Evolutionary conservation across 352 stramenopile species (phyloP), one percentile per base, ranked within the genome.

Genomic region (Globisporangium lucens): DNA sequence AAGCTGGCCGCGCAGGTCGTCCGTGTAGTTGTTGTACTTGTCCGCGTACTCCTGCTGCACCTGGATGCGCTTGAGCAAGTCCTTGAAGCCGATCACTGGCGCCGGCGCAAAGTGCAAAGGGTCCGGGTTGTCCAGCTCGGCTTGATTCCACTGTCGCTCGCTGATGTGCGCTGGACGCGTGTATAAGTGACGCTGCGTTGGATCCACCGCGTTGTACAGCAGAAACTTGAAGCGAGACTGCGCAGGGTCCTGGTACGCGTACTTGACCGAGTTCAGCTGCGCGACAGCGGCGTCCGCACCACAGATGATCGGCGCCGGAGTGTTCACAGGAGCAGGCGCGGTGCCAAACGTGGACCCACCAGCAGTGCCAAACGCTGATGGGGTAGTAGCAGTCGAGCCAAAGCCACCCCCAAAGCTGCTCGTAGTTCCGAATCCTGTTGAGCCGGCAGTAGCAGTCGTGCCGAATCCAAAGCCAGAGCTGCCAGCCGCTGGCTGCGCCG

Each of bases 151-250:
- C 68, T 89, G 68, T 15, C 85, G 84, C 67, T 96, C 89, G 63
- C 89, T 94, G 57, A 96, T 91, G 69, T 93, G 75, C 33, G 82
- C 65, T n/a, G 89, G 89, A 24, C 87, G 83, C 27, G 76, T 76
- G 66, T 96, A 96, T 65, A 96, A 60, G 51, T 94, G 87, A 4
- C 87, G 76, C 65, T 93, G 85, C 41, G 83, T 89, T 29, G 89
- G 87, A 62, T 96, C 89, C 3, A 96, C 87, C 20, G 85, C 87
- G 70, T 96, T 96, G 78, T 96, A 96, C 77, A 96, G 88, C 36
- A 96, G 74, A 61, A 94, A 93, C 68, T 96, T 96, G 77, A 96
- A 96, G 1, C 89, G 85, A 29, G 89, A 96, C 74, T 95, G 89
- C 55, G 77, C 76, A 1, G 83, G 85, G 65, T 96, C 89, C 61